Evolutionary conservation across 306 rosid species (phyloP), one percentile per base, ranked within the genome.

Genomic region (Quillaja saponaria): DNA sequence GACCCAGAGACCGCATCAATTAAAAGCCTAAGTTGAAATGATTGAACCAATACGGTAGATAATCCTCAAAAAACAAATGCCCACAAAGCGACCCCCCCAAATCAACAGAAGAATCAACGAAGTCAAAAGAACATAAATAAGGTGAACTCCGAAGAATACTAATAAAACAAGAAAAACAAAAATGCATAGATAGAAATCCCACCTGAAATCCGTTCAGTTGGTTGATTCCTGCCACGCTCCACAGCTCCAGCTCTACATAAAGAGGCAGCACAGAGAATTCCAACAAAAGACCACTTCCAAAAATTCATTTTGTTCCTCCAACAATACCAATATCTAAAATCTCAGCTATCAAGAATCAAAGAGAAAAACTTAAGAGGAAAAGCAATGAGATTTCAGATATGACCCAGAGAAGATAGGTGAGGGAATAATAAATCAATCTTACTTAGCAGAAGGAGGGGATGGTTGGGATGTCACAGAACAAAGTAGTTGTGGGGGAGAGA

Each of bases 161-260:
- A 34, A 18, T 13, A 13, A 28, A 55, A 49, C 25, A 13, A 10
- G 40, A n/a, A 58, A 68, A 35, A 13, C 60, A 35, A 63, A 42
- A n/a, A n/a, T n/a, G n/a, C n/a, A n/a, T n/a, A n/a, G n/a, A n/a
- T n/a, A n/a, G 39, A 33, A 58, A 55, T 25, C 71, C 34, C 44
- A 86, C 98, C 99, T 71, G 97, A 89, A 76, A 94, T 94, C 71
- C 99, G 75, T 74, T 94, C 99, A 18, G 95, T 87, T 40, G 85
- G 95, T 34, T 74, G 90, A 70, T 71, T 79, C 34, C 83, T 77
- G 47, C 81, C 83, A 7, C 81, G 84, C 54, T 74, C 79, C 58
- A 71, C 71, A 49, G 85, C 90, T 63, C 77, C 80, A 74, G 59
- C 42, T 58, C 65, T 46, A 59, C 70, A 41, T 13, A 80, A 51